Base-by-base conservation (phyloP, 2,329 filamentous ascomycete genomes). In the Cladophialophora exuberans region DNA sequence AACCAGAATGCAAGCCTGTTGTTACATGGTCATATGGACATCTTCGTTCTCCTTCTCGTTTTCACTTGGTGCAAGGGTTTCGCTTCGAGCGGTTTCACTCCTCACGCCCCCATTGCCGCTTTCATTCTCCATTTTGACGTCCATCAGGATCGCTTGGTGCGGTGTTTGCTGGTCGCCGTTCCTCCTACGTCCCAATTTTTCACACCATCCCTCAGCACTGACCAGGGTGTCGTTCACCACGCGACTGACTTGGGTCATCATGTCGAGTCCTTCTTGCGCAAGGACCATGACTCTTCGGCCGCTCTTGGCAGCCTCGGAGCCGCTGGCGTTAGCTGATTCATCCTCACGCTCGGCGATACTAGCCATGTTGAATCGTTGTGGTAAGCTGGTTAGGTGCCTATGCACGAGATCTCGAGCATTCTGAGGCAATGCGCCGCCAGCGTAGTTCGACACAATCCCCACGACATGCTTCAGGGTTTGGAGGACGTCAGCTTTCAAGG, bases 151-250 rank as follows among this genome's bases (percentile, higher is more conserved):
- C 4, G 4, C 13, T 33, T 52, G 54, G 4, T 45, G 42, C 25
- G 35, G 52, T 26, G 57, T 39, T 20, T 57, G 38, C 15, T 46
- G 50, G 25, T 56, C 49, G 6, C 35, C 23, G 15, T 44, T 35
- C 18, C 68, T 71, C 35, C 76, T 72, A 30, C 79, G 77, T 9
- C 88, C 89, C 55, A 96, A 77, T 17, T 86, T 80, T 56, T 92
- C 88, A 62, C 93, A 89, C 94, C 94, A 97, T 64, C 87, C 84
- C 72, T 97, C 93, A 0, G 94, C 94, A 65, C 89, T 94, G 52
- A 89, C 83, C 49, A 97, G 88, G 0, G 94, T 97, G 49, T 90
- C 88, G 63, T 95, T 89, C 6, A 97, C 81, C 1, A 97, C 89
- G 4, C 86, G 85, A 35, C 86, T 94, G 45, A 99, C 90, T 70